These are phyloP conservation scores for Cladosporium velox DNA, from an alignment of 2,329 filamentous ascomycete species.

Conservation along the genomic window DNA sequence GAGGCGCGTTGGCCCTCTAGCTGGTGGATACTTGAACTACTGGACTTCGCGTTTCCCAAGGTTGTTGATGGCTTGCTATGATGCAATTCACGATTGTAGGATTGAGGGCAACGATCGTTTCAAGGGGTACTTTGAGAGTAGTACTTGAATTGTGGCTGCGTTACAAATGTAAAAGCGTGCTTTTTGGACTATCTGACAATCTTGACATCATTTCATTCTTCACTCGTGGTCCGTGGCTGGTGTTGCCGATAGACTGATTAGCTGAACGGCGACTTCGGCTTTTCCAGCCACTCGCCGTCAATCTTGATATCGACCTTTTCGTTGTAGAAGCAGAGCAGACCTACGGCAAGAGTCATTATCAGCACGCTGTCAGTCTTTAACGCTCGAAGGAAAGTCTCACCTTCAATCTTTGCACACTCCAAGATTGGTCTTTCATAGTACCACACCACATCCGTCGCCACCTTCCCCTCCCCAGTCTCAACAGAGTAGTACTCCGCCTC, in stretches of 20 bases:
- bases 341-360: slow-evolving; percentile 1
- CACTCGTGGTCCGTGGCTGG: background rate
- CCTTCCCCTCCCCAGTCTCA: slow-evolving; percentile 38
- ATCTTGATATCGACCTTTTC: slow-evolving; percentile 67
- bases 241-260: background rate
- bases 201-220: background rate
- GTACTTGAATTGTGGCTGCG: background rate
- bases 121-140: slow-evolving; percentile 64
- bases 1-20: slow-evolving; percentile 68
- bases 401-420: slow-evolving; percentile 59
- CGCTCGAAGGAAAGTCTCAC: slow-evolving; percentile 30
- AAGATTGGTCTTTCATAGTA: slow-evolving; percentile 60
- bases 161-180: background rate
- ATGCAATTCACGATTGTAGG: slow-evolving; percentile 67
- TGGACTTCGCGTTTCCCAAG: slow-evolving; percentile 80
- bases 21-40: slow-evolving; percentile 75
- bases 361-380: background rate
- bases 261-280: slow-evolving; percentile 35
- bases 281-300: slow-evolving; percentile 38
- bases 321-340: slow-evolving; percentile 62
- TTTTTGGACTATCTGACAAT: background rate
- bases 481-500: slow-evolving; percentile 64
- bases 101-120: slow-evolving; percentile 68
- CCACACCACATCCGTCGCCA: slow-evolving; percentile 60
- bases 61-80: slow-evolving; percentile 76